Evolutionary conservation across 805 yeast genomes (phyloP).

Genomic region (Allodekkera sacchari): DNA sequence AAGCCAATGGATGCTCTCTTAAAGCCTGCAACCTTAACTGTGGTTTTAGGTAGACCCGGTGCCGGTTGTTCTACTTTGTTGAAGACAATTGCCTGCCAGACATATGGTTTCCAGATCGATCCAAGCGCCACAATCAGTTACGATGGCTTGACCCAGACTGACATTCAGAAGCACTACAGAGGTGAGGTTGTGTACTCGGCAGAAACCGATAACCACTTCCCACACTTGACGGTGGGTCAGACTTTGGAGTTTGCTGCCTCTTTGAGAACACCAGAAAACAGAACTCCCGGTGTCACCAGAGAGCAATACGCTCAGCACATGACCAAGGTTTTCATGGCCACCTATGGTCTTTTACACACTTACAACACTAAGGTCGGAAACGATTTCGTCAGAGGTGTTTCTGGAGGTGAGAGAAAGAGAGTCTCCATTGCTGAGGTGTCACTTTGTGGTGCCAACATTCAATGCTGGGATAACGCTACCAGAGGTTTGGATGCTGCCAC

Average conservation of each 20-base stretch:
- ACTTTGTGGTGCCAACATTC: conserved; percentile 30
- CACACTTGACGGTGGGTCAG: conserved; percentile 58
- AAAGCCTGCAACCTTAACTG: conserved; percentile 56
- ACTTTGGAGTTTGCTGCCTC: conserved; percentile 57
- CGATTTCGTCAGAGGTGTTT: conserved; percentile 55
- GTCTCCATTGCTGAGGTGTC: conserved; percentile 53
- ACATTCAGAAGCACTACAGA: conserved; percentile 43
- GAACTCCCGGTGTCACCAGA: conserved; percentile 54
- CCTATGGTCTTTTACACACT: conserved; percentile 36
- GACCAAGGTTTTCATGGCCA: conserved; percentile 33
- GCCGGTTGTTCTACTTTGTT: conserved; percentile 69
- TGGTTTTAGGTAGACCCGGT: conserved; percentile 76
- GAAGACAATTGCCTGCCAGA: conserved; percentile 49
- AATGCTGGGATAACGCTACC: conserved; percentile 63
- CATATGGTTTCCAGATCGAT: conserved; percentile 50
- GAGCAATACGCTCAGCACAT: conserved; percentile 45
- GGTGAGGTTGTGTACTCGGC: conserved; percentile 69
- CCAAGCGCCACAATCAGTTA: conserved; percentile 38
- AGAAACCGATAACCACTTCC: conserved; percentile 61
- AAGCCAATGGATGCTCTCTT: conserved; percentile 61
- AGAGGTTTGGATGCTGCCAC: conserved; percentile 69
- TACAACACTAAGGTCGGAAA: conserved; percentile 54
- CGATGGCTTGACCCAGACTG: conserved; percentile 46
- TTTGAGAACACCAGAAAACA: conserved; percentile 52
- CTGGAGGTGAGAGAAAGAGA: conserved; percentile 63